Evolutionary conservation across 371 early-diverging fungal species (phyloP), one percentile per base, ranked within the genome.

Genomic region (Syncephalis fuscata): DNA sequence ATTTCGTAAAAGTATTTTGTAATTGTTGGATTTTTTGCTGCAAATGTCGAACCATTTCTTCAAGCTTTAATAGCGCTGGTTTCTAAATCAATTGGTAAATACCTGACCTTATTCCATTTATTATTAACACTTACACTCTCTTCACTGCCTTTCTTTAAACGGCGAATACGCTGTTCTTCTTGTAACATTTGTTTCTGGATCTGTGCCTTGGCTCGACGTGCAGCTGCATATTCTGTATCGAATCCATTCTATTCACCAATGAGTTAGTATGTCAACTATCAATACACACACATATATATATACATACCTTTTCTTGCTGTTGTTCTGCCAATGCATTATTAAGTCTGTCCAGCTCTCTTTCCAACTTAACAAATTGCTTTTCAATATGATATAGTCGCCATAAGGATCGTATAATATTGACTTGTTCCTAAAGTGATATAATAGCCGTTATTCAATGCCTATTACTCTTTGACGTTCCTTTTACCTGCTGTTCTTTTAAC

Each of bases 351-450:
- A 68, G 58, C 16, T 62, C 56, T 27, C 57, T 55, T 41, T 67
- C 82, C 27, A 80, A 60, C 0, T 59, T 61, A 9, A 54, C 59
- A 16, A 71, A 66, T 38, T 73, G 73, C 39, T 63, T 49, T 50
- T 88, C 85, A 21, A 85, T 66, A 52, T 94, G 92, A 62, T 74
- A 93, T 22, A 94, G 70, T 53, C 84, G 85, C 89, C 90, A 91
- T 27, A 92, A 67, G 46, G 78, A 63, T 32, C 32, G 32, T 32
- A 11, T 32, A 32, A 32, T 1, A 75, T 59, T 46, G 82, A 56
- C 26, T 74, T 67, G 20, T 67, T 64, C 56, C 70, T 53, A 15
- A 9, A 24, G 21, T 46, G 37, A 10, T 38, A 22, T 32, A 32
- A 32, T 32, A 11, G 11, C 11, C 11, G 11, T 4, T 32, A 11